These are phyloP conservation scores for Neotropicomus parvogracilis DNA, from an alignment of 1,284 basidiomycete species.

Conservation along the genomic window DNA sequence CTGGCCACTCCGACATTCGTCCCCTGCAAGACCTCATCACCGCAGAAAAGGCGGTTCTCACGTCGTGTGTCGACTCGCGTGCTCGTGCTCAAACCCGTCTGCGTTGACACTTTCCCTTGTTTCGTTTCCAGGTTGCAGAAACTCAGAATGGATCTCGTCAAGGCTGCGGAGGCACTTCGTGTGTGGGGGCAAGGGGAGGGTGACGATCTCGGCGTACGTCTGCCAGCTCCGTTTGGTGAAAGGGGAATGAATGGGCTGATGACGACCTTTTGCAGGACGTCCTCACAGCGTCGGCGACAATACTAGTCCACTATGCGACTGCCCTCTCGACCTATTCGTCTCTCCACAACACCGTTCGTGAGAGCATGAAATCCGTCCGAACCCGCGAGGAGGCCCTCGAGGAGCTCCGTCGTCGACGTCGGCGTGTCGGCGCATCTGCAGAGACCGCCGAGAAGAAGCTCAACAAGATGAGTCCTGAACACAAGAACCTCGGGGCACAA, in stretches of 20 bases:
- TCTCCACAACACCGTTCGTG: conserved; percentile 73
- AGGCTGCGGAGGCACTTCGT: conserved; percentile 73
- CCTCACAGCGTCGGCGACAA: conserved; percentile 65
- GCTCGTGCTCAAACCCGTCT: not conserved
- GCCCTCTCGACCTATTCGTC: conserved; percentile 72
- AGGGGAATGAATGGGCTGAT: not conserved
- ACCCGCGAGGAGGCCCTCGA: conserved; percentile 84
- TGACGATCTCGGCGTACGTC: conserved; percentile 75
- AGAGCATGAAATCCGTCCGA: conserved; percentile 75
- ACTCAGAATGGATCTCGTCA: conserved; percentile 62
- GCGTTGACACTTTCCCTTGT: not conserved
- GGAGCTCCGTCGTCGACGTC: conserved; percentile 69
- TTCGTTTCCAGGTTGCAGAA: conserved; percentile 51
- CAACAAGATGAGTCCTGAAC: conserved; percentile 85
- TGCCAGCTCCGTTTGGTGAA: not conserved
- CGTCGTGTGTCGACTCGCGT: conserved; percentile 49
- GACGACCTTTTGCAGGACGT: conserved; percentile 56
- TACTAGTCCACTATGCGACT: conserved; percentile 68
- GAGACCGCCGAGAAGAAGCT: conserved; percentile 90
- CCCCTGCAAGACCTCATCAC: conserved; percentile 87
- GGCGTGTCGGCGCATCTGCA: conserved; percentile 66
- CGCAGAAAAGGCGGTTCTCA: conserved; percentile 80
- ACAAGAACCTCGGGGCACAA: conserved; percentile 81
- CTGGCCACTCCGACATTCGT: conserved; percentile 79
- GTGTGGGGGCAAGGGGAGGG: conserved; percentile 84